These are phyloP conservation scores for Schizophyllum amplum DNA, from an alignment of 1,284 basidiomycete genomes.

Conservation along the genomic window DNA sequence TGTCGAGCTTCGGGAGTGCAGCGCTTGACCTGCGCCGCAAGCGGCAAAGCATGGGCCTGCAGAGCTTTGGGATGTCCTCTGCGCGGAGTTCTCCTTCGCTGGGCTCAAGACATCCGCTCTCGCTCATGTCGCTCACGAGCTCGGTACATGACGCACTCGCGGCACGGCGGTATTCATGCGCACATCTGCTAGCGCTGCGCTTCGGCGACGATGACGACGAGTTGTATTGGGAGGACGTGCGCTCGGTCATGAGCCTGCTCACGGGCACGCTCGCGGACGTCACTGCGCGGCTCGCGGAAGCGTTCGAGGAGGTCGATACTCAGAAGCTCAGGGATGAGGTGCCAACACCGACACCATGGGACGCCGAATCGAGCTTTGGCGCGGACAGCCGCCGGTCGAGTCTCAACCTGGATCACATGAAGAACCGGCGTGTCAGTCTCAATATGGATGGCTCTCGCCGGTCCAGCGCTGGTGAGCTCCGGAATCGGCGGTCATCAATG, in stretches of 20 bases:
- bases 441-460: background rate
- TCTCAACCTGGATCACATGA: background rate
- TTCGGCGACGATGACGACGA: conserved; percentile 60
- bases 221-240: conserved; percentile 74
- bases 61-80: conserved; percentile 32
- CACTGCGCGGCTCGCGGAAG: conserved; percentile 48
- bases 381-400: background rate
- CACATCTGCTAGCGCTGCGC: conserved; percentile 67
- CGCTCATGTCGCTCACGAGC: conserved; percentile 49
- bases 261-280: conserved; percentile 59
- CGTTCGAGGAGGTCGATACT: conserved; percentile 48
- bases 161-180: conserved; percentile 65
- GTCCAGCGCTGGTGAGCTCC: background rate
- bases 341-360: conserved; percentile 4
- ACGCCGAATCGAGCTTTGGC: background rate
- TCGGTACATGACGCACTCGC: conserved; percentile 51
- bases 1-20: conserved; percentile 43
- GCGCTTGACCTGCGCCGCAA: conserved; percentile 52
- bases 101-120: conserved; percentile 53
- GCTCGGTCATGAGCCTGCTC: conserved; percentile 60
- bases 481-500: background rate
- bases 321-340: conserved; percentile 20
- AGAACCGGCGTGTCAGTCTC: background rate
- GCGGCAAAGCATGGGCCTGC: conserved; percentile 41
- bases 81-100: conserved; percentile 56